These are phyloP conservation scores for Viridothelium virens DNA, from an alignment of 495 filamentous ascomycete species.

Conservation along the genomic window DNA sequence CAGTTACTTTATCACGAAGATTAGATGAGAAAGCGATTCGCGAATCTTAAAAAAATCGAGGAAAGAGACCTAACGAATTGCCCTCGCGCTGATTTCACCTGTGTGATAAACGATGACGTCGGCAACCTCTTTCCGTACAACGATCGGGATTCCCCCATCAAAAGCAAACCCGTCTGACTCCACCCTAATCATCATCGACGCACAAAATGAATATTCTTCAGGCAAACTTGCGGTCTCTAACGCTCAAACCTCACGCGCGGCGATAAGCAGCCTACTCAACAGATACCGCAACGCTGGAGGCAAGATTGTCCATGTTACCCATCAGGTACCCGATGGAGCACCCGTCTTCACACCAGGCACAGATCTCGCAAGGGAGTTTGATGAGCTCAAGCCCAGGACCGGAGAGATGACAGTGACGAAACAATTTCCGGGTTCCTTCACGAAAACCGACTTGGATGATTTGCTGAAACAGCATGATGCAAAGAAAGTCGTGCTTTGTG, in stretches of 20 bases:
- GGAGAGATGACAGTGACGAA: slow-evolving; percentile 46
- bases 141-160: slow-evolving; percentile 42
- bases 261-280: slow-evolving; percentile 43
- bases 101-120: slow-evolving; percentile 21
- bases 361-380: slow-evolving; percentile 45
- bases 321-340: slow-evolving; percentile 47
- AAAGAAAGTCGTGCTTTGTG: slow-evolving; percentile 46
- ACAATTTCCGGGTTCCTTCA: slow-evolving; percentile 41
- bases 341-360: slow-evolving; percentile 54
- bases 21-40: no score
- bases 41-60: not conserved
- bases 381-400: slow-evolving; percentile 41
- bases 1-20: not conserved
- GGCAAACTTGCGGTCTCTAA: slow-evolving; percentile 46
- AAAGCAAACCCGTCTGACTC: slow-evolving; percentile 46
- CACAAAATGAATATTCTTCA: slow-evolving; percentile 54
- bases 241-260: slow-evolving; percentile 39
- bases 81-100: not conserved
- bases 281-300: slow-evolving; percentile 44
- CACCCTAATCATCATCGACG: slow-evolving; percentile 56
- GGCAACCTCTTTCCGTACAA: slow-evolving; percentile 43
- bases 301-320: slow-evolving; percentile 52
- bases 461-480: slow-evolving; percentile 33
- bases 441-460: slow-evolving; percentile 41
- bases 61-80: not conserved